These are phyloP conservation scores for Ustilago bromivora DNA, from an alignment of 1,284 basidiomycete genomes.

Conservation along the genomic window DNA sequence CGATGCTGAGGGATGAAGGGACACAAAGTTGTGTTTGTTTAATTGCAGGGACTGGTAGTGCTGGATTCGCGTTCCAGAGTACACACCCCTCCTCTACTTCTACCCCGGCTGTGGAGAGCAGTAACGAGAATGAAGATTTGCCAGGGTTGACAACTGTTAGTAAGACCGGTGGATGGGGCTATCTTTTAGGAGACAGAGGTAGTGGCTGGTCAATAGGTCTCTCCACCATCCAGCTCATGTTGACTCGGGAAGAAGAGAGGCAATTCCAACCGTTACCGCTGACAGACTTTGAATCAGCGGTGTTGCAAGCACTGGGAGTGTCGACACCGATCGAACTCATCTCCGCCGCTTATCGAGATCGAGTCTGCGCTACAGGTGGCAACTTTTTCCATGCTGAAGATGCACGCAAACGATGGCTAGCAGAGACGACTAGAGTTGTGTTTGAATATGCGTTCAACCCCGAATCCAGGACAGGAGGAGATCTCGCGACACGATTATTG, in stretches of 20 bases:
- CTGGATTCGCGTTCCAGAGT: constrained; percentile 48
- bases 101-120: neutral
- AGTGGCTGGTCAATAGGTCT: constrained; percentile 51
- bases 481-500: constrained; percentile 42
- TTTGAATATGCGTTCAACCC: constrained; percentile 38
- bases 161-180: constrained; percentile 53
- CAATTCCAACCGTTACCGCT: constrained; percentile 29
- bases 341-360: constrained; percentile 40
- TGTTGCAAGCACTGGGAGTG: constrained; percentile 28
- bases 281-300: constrained; percentile 40
- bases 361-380: constrained; percentile 37
- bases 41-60: constrained; percentile 51
- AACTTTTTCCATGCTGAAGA: constrained; percentile 57
- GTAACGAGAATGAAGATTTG: constrained; percentile 40
- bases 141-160: constrained; percentile 42
- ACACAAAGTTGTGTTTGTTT: constrained; percentile 44
- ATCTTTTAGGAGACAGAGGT: constrained; percentile 43
- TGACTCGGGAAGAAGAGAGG: constrained; percentile 36
- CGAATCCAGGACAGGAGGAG: constrained; percentile 13
- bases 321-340: constrained; percentile 50
- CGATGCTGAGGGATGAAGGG: constrained; percentile 37
- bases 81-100: constrained; percentile 21
- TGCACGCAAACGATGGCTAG: constrained; percentile 62
- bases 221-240: constrained; percentile 43
- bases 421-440: constrained; percentile 57